Base-by-base conservation (phyloP, 2,329 filamentous ascomycete genomes). In the Trichoderma simmonsii region DNA sequence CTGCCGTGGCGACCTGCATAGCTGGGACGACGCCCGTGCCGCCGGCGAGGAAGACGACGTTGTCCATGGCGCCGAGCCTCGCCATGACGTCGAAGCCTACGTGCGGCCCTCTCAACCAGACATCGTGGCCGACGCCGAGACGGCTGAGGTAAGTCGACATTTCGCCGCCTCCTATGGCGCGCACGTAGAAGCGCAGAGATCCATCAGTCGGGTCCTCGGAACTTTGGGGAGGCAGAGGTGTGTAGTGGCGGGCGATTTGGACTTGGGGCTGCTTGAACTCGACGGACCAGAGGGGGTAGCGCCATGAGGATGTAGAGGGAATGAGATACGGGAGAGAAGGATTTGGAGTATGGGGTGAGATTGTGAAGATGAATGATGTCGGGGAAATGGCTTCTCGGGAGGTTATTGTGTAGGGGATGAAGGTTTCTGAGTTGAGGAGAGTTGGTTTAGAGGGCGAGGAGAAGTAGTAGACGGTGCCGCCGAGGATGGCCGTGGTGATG, bases 251-350 rank as follows among this genome's bases (percentile, higher is more conserved):
- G 57, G 93, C 93, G 76, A 99, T 97, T 82, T 98, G 95, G 71
- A 98, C 83, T 80, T 97, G 91, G 2, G 96, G 96, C 83, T 98
- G 96, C 83, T 97, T 97, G 78, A 97, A 90, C 83, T 98, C 92
- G 39, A 98, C 91, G 74, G 92, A 94, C 92, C 94, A 97, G 56
- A 97, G 86, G 5, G 92, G 92, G 71, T 88, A 75, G 12, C 75
- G 75, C 82, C 82, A 82, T 74, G 71, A 56, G 18, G 73, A 70
- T 3, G 76, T 73, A n/a, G 73, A 48, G 26, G 76, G 73, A 21
- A 73, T 48, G n/a, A 83, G 64, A 69, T 79, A 79, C 11, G 76
- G 80, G 2, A 74, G 77, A 48, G 72, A 71, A 6, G 79, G 75
- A 64, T 79, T 77, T 0, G 75, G 76, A 1, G 74, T 76, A 5